Conservation (phyloP, 2,329 filamentous ascomycete species). For the Calycina herbarum region DNA sequence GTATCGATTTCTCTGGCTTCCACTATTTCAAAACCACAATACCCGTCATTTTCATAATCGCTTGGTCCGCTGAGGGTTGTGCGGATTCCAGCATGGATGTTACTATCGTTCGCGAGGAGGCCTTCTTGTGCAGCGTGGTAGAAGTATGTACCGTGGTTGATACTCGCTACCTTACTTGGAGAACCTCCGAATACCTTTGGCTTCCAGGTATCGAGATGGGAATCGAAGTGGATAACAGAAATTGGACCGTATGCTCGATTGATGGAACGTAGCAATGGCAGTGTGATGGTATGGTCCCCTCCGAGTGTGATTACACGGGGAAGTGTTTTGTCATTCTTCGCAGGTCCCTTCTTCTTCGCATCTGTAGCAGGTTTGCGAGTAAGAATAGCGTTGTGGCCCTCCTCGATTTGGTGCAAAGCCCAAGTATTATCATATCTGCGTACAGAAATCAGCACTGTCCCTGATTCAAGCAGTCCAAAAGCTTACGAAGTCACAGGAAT, state of each 20-base stretch:
- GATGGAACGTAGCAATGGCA: constrained; percentile 59
- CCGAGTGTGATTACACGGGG: constrained; percentile 78
- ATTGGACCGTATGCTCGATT: constrained; percentile 62
- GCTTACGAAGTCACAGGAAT: constrained; percentile 80
- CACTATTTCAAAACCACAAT: constrained; percentile 80
- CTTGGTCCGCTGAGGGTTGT: constrained; percentile 76
- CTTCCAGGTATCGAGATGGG: constrained; percentile 70
- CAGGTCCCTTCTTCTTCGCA: constrained; percentile 64
- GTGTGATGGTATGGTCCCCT: constrained; percentile 62
- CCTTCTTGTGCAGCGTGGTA: constrained; percentile 80
- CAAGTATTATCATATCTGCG: constrained; percentile 76
- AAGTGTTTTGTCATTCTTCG: constrained; percentile 72
- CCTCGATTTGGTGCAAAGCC: constrained; percentile 81
- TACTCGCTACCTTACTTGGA: constrained; percentile 70
- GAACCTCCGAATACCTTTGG: constrained; percentile 86
- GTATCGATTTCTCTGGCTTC: constrained; percentile 72
- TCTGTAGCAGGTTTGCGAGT: constrained; percentile 70
- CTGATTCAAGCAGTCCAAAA: not conserved
- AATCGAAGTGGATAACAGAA: constrained; percentile 63
- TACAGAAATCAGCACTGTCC: not conserved
- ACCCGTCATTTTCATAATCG: constrained; percentile 84
- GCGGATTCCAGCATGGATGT: constrained; percentile 85
- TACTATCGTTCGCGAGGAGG: constrained; percentile 75
- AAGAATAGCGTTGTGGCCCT: constrained; percentile 76
- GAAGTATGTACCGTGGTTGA: constrained; percentile 91